These are phyloP conservation scores for Cyamopsis tetragonoloba DNA, from an alignment of 306 rosid genomes.

Conservation along the genomic window DNA sequence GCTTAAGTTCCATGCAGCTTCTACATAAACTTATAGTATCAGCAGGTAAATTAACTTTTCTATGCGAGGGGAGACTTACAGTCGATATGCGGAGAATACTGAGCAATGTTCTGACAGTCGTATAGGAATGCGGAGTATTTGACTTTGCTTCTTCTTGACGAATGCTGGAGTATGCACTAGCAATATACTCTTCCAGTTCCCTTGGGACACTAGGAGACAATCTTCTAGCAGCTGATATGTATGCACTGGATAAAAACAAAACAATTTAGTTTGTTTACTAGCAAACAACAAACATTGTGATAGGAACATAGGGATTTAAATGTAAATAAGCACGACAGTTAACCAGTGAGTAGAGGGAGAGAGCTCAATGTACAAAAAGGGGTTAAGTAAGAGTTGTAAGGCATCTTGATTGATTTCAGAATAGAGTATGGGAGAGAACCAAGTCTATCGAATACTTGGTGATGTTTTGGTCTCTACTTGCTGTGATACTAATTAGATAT, in stretches of 20 bases:
- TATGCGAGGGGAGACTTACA: slow-evolving; percentile 55
- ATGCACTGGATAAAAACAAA: slow-evolving; percentile 50
- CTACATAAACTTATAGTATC: not conserved
- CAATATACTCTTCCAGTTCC: slow-evolving; percentile 92
- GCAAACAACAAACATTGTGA: not conserved
- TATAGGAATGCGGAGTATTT: slow-evolving; percentile 84
- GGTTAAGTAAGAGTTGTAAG: too few species aligned
- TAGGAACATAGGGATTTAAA: too few species aligned
- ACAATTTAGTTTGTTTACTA: slow-evolving; percentile 5
- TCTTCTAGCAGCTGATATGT: slow-evolving; percentile 94
- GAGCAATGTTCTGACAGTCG: slow-evolving; percentile 93
- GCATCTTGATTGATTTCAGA: too few species aligned
- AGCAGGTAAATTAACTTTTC: not conserved
- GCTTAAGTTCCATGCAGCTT: not conserved
- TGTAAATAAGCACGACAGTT: too few species aligned
- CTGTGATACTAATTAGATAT: too few species aligned
- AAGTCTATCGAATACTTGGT: too few species aligned
- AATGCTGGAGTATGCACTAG: slow-evolving; percentile 83
- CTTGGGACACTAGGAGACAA: slow-evolving; percentile 74
- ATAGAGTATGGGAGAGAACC: too few species aligned
- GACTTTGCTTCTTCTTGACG: slow-evolving; percentile 97
- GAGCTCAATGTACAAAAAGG: too few species aligned
- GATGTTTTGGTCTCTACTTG: too few species aligned
- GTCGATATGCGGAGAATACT: slow-evolving; percentile 96
- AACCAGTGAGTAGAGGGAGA: too few species aligned